Evolutionary conservation across 768 basidiomycete genomes (phyloP), one percentile per base, ranked within the genome.

Genomic region (Daedaleopsis nitida): DNA sequence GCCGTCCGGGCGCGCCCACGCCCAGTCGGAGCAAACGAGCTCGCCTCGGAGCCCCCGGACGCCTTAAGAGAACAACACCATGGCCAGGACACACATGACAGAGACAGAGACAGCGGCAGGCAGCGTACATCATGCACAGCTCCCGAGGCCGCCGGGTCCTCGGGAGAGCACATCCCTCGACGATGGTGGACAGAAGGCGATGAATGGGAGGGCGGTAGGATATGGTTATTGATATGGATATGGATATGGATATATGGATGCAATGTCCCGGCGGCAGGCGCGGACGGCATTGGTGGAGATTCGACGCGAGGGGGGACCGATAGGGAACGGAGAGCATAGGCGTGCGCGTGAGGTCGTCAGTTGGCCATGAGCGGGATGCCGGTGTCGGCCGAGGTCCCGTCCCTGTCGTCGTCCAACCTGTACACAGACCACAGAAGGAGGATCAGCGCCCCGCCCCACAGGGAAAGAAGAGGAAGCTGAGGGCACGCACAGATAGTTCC

Each of bases 401-500:
- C 88, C 66, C 85, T 75, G 71, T 88, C 87, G 69, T 89, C 88
- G 73, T 89, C 66, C 51, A 65, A 86, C 73, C 89, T 77, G 72
- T 86, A 86, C 32, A 35, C 10, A 32, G 34, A 7, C 7, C 5
- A 34, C 11, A 38, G 45, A 39, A 56, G 27, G n/a, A 47, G 5
- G 23, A 24, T 32, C 1, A 27, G n/a, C 27, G 27, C 51, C 12
- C 27, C 19, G 21, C 11, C 21, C 21, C 9, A 8, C 1, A 1
- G 9, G 23, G 23, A 21, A 11, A 21, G 8, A 12, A 37, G 37
- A 5, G 21, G 23, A 24, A 49, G 23, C 47, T 21, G 42, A 47
- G 37, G 39, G 37, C 51, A 82, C 84, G 70, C 67, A 90, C 88
- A 92, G 75, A 79, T 96, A 96, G 74, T 95, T 92, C 64, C 89